These are phyloP conservation scores for Saccharomyces jurei DNA, from an alignment of 805 yeast species.

Conservation along the genomic window DNA sequence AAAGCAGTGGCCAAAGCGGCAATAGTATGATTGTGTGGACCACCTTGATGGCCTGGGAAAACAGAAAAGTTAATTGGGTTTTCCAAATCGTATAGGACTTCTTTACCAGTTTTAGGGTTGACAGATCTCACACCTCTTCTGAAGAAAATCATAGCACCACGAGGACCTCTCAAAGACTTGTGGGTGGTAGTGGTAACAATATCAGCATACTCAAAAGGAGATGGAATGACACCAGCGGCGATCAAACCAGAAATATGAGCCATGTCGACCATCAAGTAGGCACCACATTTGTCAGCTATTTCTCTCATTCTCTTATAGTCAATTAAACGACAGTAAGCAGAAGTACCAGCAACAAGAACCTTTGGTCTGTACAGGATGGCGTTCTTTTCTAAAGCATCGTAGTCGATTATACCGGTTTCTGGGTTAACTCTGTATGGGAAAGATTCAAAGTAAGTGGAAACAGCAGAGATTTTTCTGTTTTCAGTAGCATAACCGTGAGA, in stretches of 20 bases:
- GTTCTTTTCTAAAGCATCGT: conserved; percentile 86
- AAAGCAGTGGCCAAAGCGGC: conserved; percentile 95
- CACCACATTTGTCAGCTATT: conserved; percentile 96
- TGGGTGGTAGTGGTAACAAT: conserved; percentile 98
- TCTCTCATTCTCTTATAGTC: conserved; percentile 95
- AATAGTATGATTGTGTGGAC: conserved; percentile 98
- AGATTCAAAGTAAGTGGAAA: conserved; percentile 93
- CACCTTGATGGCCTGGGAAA: conserved; percentile 99
- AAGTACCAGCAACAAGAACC: conserved; percentile 94
- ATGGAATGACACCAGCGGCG: conserved; percentile 91
- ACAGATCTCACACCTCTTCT: conserved; percentile 89
- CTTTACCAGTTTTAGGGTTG: conserved; percentile 86
- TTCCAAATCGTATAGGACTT: conserved; percentile 83
- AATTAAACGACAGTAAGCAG: conserved; percentile 93
- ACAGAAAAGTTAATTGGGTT: conserved; percentile 94
- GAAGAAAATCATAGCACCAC: conserved; percentile 99
- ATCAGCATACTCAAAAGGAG: conserved; percentile 95
- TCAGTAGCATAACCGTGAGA: conserved; percentile 98
- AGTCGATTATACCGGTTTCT: conserved; percentile 90
- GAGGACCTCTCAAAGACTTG: conserved; percentile 97
- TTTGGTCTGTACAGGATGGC: conserved; percentile 93
- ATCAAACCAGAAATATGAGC: conserved; percentile 96
- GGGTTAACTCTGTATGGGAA: conserved; percentile 96
- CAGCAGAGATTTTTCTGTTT: conserved; percentile 86
- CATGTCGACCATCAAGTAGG: conserved; percentile 94